Evolutionary conservation across 2,329 filamentous ascomycete genomes (phyloP), one percentile per base, ranked within the genome.

Genomic region (Aspergillus ustus): DNA sequence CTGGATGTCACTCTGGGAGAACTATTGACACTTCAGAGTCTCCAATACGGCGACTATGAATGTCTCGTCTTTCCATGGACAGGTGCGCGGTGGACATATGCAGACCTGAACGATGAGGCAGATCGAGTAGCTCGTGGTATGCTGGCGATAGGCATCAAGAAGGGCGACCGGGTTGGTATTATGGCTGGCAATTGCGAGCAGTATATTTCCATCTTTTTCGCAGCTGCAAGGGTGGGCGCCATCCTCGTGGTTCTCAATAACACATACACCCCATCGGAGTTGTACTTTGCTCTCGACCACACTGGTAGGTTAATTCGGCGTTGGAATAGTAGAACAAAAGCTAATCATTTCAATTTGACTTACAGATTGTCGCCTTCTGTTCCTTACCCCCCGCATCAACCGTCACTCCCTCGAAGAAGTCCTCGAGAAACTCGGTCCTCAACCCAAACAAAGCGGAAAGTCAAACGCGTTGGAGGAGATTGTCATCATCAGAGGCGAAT

Each of bases 201-300:
- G 66, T 85, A 81, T 62, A 77, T 90, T 31, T 84, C 89, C 2
- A 83, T 92, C 17, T 91, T 92, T 80, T 92, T 92, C 67, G 89
- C 89, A 3, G 88, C 87, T 11, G 87, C 88, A 45, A 83, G 86
- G 51, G 63, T 90, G 19, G 88, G 89, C 9, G 87, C 85, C 51
- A 87, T 90, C 50, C 80, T 93, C 56, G 90, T 93, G 29, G 91
- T 93, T 49, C 80, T 93, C 66, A 93, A 93, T 78, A 93, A 92
- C 77, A 93, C 90, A 0, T 93, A 93, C 73, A 93, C 91, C 1
- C 83, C 88, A 2, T 85, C 84, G 1, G 91, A 93, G 76, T 87
- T 89, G 52, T 83, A 87, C 72, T 89, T 90, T 74, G 91, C 89
- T 9, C 75, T 93, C 29, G 83, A 84, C 58, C 91, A 92, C 70